Evolutionary conservation across 169 alveolate genomes (phyloP).

Genomic region (Cryptosporidium meleagridis): DNA sequence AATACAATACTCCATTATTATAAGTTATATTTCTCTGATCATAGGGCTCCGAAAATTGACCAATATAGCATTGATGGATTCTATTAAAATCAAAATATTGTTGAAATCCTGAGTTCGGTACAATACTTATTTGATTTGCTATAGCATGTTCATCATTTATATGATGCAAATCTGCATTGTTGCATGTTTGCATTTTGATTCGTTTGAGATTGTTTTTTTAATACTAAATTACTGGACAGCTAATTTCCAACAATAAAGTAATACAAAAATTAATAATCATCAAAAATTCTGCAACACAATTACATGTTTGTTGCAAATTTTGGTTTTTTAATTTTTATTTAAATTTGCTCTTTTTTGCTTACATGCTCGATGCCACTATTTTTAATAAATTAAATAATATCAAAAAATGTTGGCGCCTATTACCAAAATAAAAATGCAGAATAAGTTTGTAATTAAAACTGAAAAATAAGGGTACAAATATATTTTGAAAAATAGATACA

Average conservation of each 20-base stretch:
- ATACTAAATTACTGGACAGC: neutral
- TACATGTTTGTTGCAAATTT: neutral
- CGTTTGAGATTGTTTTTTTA: neutral
- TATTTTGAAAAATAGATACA: neutral
- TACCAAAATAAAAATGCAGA: neutral
- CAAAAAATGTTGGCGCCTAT: constrained; percentile 49
- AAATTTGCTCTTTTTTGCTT: neutral
- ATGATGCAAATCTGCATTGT: neutral
- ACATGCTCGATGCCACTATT: constrained; percentile 68
- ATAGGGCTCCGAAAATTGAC: neutral
- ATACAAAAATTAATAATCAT: neutral
- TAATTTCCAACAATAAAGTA: neutral
- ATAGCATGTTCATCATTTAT: neutral
- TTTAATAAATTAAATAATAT: neutral
- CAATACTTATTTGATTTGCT: neutral
- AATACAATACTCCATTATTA: neutral
- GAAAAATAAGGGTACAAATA: neutral
- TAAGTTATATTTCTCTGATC: neutral
- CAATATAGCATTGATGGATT: neutral
- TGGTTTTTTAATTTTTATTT: neutral
- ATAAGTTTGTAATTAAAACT: neutral
- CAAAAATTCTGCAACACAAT: neutral
- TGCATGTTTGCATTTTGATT: constrained; percentile 18
- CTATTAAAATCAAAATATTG: neutral
- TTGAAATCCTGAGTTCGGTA: neutral